Conservation (phyloP, 495 filamentous ascomycete species). For the Clohesyomyces aquaticus region DNA sequence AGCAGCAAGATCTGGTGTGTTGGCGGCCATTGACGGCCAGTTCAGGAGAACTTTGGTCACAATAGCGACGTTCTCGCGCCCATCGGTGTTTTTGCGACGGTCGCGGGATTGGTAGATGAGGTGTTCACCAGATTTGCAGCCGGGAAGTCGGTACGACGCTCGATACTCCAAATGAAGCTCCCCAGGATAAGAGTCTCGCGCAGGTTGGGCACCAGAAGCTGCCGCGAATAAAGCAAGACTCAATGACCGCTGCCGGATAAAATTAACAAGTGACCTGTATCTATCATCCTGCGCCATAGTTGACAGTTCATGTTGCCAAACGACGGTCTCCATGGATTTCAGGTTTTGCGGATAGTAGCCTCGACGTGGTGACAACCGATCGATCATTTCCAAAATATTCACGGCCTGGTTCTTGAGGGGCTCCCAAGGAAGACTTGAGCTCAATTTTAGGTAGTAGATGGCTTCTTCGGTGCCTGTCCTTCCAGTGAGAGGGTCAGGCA, state of each 20-base stretch:
- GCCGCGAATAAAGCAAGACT: slow-evolving; percentile 44
- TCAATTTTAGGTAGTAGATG: slow-evolving; percentile 35
- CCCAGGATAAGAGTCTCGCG: background rate
- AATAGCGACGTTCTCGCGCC: slow-evolving; percentile 44
- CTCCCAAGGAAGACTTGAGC: slow-evolving; percentile 36
- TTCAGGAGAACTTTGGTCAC: slow-evolving; percentile 41
- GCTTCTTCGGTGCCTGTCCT: slow-evolving; percentile 44
- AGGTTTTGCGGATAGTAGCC: slow-evolving; percentile 41
- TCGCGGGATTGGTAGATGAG: slow-evolving; percentile 37
- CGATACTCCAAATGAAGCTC: slow-evolving; percentile 9
- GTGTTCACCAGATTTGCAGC: background rate
- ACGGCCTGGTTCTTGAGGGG: slow-evolving; percentile 11
- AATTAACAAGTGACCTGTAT: slow-evolving; percentile 48
- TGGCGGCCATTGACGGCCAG: slow-evolving; percentile 39
- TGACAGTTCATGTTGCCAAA: slow-evolving; percentile 48
- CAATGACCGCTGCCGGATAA: slow-evolving; percentile 51
- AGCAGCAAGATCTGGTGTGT: slow-evolving; percentile 40
- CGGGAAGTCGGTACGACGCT: background rate
- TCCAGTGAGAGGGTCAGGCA: slow-evolving; percentile 45
- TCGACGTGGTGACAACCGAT: slow-evolving; percentile 34
- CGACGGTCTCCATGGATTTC: slow-evolving; percentile 39
- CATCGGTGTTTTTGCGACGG: background rate
- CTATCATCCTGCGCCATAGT: slow-evolving; percentile 59
- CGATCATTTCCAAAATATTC: slow-evolving; percentile 26
- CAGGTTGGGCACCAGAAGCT: background rate